phyloP scores from a whole-genome alignment of 2,329 filamentous ascomycete genomes.

The Penicillium sp. region DNA sequence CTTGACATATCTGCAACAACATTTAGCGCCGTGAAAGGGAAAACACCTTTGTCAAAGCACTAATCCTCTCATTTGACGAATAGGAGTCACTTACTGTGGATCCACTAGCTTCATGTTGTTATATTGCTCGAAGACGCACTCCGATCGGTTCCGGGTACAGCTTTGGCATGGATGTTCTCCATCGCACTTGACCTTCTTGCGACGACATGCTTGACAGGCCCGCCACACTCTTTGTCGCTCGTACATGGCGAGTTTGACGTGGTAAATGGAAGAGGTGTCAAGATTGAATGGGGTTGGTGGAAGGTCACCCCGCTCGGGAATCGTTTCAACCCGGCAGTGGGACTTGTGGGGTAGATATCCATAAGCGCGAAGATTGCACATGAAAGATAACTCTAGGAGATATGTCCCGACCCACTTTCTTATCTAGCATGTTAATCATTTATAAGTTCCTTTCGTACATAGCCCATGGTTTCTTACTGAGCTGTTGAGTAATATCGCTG shows the following conservation, averaged over 20 bases:
- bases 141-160: conserved; percentile 9
- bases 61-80: background rate
- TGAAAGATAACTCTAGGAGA: background rate
- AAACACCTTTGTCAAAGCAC: background rate
- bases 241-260: conserved; percentile 1
- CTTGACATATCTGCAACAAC: conserved; percentile 3
- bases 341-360: background rate
- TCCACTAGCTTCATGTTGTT: conserved; percentile 13
- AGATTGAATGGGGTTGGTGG: background rate
- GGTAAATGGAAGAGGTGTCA: background rate
- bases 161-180: conserved; percentile 24
- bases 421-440: too few relatives aligned
- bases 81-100: conserved; percentile 9
- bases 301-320: background rate
- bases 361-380: background rate
- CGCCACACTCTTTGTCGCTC: conserved; percentile 22
- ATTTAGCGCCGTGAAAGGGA: background rate
- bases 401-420: too few relatives aligned
- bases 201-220: conserved; percentile 24
- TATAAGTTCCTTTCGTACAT: too few relatives aligned
- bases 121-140: conserved; percentile 17
- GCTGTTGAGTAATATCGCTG: too few relatives aligned
- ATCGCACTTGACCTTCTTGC: conserved; percentile 25
- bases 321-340: background rate
- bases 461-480: too few relatives aligned